These are phyloP conservation scores for Diutina scorzettiae DNA, from an alignment of 1,139 yeast genomes.

Conservation along the genomic window DNA sequence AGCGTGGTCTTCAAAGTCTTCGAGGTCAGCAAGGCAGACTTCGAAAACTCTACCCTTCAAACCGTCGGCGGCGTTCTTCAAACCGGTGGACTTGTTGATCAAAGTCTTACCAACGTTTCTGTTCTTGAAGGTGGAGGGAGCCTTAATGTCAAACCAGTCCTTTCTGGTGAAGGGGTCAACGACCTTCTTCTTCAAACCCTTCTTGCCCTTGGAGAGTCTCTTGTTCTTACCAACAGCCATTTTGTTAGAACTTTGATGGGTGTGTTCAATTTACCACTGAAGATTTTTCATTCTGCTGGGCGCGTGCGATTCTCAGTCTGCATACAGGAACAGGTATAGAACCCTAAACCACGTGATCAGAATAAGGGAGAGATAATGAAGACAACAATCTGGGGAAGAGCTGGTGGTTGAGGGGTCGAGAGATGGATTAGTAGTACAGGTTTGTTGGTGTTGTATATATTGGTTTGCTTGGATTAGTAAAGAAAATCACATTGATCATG, in stretches of 20 bases:
- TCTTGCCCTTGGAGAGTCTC: constrained; percentile 94
- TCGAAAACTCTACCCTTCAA: constrained; percentile 86
- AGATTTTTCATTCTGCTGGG: constrained; percentile 5
- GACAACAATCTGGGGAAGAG: too few relatives aligned
- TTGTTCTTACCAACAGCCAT: constrained; percentile 97
- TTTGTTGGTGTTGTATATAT: too few relatives aligned
- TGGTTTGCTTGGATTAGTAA: too few relatives aligned
- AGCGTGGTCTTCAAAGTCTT: constrained; percentile 88
- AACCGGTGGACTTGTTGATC: constrained; percentile 89
- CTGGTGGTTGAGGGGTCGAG: too few relatives aligned
- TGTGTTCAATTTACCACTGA: constrained; percentile 6
- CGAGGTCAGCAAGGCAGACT: constrained; percentile 80
- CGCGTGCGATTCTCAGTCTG: neutral
- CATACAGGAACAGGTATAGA: neutral
- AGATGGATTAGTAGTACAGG: too few relatives aligned
- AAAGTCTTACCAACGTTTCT: constrained; percentile 91
- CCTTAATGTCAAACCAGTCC: constrained; percentile 93
- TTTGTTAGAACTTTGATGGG: constrained; percentile 1
- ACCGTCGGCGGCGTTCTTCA: constrained; percentile 85
- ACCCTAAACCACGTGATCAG: constrained; percentile 4
- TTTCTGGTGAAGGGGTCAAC: constrained; percentile 93
- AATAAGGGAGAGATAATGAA: too few relatives aligned
- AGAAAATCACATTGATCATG: too few relatives aligned
- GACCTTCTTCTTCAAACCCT: constrained; percentile 91
- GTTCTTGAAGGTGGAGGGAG: constrained; percentile 90